Evolutionary conservation across 148 eudicot genomes (phyloP).

Genomic region (Limonium bicolor): DNA sequence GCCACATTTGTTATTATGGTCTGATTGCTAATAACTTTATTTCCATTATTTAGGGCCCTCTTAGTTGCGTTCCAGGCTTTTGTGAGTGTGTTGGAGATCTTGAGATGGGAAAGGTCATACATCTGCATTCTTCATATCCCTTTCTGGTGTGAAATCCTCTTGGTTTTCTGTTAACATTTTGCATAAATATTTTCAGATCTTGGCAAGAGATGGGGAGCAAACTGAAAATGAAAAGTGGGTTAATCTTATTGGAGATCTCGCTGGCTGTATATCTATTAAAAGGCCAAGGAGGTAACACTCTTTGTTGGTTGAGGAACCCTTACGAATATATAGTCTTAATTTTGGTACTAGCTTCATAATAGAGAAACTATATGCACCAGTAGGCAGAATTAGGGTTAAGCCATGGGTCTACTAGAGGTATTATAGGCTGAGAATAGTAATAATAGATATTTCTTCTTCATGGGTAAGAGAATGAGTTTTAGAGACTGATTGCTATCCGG

Average conservation of each 20-base stretch:
- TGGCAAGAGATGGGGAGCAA: slow-evolving; percentile 74
- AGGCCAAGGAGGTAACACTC: slow-evolving; percentile 85
- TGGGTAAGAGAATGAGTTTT: too few species aligned
- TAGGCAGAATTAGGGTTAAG: too few species aligned
- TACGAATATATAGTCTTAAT: too few species aligned
- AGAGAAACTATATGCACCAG: too few species aligned
- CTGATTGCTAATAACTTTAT: too few species aligned
- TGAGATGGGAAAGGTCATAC: slow-evolving; percentile 89
- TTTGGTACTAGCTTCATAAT: too few species aligned
- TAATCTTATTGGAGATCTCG: slow-evolving; percentile 71
- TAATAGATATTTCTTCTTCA: too few species aligned
- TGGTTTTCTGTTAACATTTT: background rate
- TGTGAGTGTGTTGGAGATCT: slow-evolving; percentile 99
- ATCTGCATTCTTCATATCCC: background rate
- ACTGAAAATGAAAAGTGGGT: slow-evolving; percentile 86
- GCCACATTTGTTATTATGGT: too few species aligned
- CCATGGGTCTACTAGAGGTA: too few species aligned
- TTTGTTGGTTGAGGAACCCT: background rate
- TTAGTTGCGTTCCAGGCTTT: slow-evolving; percentile 83
- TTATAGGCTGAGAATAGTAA: too few species aligned
- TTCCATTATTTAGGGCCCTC: slow-evolving; percentile 42
- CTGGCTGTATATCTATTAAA: slow-evolving; percentile 73
- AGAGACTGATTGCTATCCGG: too few species aligned
- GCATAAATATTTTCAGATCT: slow-evolving; percentile 31
- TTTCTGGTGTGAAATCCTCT: background rate